phyloP scores from a whole-genome alignment of 2,329 filamentous ascomycete genomes.

The Pestalotiopsis sp. region DNA sequence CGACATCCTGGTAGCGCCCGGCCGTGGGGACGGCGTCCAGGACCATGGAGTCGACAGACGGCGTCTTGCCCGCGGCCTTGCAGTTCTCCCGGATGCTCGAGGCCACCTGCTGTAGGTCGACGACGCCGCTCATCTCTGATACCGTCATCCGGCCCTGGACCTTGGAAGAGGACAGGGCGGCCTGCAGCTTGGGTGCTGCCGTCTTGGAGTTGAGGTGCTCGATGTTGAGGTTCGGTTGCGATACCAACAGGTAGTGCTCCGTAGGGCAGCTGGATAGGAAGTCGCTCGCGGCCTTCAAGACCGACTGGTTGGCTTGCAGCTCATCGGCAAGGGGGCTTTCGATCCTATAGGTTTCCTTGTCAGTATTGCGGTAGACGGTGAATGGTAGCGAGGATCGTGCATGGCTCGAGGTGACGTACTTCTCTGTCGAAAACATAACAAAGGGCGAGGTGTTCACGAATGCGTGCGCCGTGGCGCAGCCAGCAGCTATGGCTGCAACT shows the following conservation, averaged over 20 bases:
- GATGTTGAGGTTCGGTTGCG: slow-evolving; percentile 74
- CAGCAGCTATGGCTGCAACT: slow-evolving; percentile 51
- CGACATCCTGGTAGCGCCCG: slow-evolving; percentile 45
- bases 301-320: slow-evolving; percentile 51
- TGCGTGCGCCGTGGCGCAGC: slow-evolving; percentile 64
- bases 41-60: slow-evolving; percentile 40
- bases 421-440: slow-evolving; percentile 80
- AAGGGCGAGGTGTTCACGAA: slow-evolving; percentile 90
- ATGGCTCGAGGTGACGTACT: slow-evolving; percentile 56
- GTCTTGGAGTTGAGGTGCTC: slow-evolving; percentile 63
- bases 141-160: slow-evolving; percentile 48
- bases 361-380: slow-evolving; percentile 12
- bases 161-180: slow-evolving; percentile 36
- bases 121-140: slow-evolving; percentile 58
- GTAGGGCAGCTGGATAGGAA: slow-evolving; percentile 71
- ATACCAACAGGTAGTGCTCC: slow-evolving; percentile 75
- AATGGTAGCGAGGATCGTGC: slow-evolving; percentile 4
- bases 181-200: slow-evolving; percentile 52
- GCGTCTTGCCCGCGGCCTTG: slow-evolving; percentile 37
- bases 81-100: slow-evolving; percentile 52
- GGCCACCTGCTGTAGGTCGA: slow-evolving; percentile 43
- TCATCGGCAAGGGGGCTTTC: slow-evolving; percentile 23
- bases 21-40: slow-evolving; percentile 42
- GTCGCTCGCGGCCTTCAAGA: slow-evolving; percentile 44
- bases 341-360: slow-evolving; percentile 7